Evolutionary conservation across 768 basidiomycete genomes (phyloP), one percentile per base, ranked within the genome.

Genomic region (Podaxis mareebaensis): DNA sequence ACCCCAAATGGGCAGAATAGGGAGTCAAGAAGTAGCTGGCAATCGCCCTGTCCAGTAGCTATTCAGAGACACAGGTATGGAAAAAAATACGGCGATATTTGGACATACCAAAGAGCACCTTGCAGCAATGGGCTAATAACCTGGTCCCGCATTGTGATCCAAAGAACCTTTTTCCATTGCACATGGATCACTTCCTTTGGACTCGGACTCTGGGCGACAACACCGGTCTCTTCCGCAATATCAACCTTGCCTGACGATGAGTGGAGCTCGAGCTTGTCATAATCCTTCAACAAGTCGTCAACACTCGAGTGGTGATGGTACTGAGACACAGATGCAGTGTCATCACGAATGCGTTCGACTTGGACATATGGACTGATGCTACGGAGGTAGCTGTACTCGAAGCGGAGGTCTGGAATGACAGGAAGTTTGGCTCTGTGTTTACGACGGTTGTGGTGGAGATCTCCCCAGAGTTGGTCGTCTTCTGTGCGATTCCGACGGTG

Each of bases 391-490:
- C 84, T 86, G 62, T 85, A 81, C 70, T 92, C 91, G 76, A 91
- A 91, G 28, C 91, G 89, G 40, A 92, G 76, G 71, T 93, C 91
- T 28, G 90, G 90, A 58, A 92, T 86, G 48, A 75, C 70, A 26
- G 85, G 84, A n/a, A 87, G 71, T 56, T 77, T 10, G 89, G 84
- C 75, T 94, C 92, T 12, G 92, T 92, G 60, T 94, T 92, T 0
- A 91, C 93, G 36, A 93, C 75, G 61, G 93, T 91, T 0, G 91
- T 95, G 71, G 89, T 92, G 17, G 88, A 12, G 22, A 58, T 58
- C 17, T 12, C 44, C 46, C 33, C 33, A 33, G 33, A 53, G 42
- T 7, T 40, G 6, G 17, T 53, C 39, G 5, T 61, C 60, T 17
- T 53, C 26, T 42, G 44, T 10, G 53, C 6, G 40, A 17, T 36